Base-by-base conservation (phyloP, 306 rosid genomes). In the Trichosanthes cucumerina region DNA sequence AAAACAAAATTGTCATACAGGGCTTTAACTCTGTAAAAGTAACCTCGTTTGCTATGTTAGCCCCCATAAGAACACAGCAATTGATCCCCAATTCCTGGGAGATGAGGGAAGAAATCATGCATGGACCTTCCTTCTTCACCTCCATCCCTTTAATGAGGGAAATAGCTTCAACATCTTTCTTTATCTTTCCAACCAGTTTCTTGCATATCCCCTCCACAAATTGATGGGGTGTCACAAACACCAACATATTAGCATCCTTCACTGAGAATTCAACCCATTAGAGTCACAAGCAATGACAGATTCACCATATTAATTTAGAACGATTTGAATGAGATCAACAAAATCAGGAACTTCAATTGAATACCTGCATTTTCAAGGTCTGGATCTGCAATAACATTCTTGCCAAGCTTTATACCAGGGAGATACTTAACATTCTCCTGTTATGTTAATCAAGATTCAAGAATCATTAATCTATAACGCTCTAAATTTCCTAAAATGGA, bases 111-210 rank as follows among this genome's bases (percentile, higher is more conserved):
- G 98, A 93, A 80, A 93, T 93, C 98, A 93, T 86, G 88, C 88
- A 86, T 39, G 98, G 97, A 18, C 98, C 98, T 89, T 93, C 98
- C 90, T 82, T 90, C 87, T 93, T 93, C 52, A 91, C 94, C 83
- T 93, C 98, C 98, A 93, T 93, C 64, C 98, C 98, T 87, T 91
- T 93, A 33, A 93, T 85, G 18, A 93, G 96, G 16, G 98, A 93
- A 79, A 93, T 89, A 9, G 91, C 98, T 80, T 93, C 93, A 76
- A 85, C 93, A 74, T 87, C 88, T 68, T 66, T 76, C 66, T 79
- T 84, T 68, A 92, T 82, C 85, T 93, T 93, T 78, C 98, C 96
- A 4, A 60, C 79, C 59, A 93, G 82, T 60, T 75, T 86, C 84
- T 78, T 87, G 88, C 98, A 93, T 81, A 93, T 85, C 71, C 91